Base-by-base conservation (phyloP, 2,329 filamentous ascomycete genomes). In the Gaeumannomyces sp. region DNA sequence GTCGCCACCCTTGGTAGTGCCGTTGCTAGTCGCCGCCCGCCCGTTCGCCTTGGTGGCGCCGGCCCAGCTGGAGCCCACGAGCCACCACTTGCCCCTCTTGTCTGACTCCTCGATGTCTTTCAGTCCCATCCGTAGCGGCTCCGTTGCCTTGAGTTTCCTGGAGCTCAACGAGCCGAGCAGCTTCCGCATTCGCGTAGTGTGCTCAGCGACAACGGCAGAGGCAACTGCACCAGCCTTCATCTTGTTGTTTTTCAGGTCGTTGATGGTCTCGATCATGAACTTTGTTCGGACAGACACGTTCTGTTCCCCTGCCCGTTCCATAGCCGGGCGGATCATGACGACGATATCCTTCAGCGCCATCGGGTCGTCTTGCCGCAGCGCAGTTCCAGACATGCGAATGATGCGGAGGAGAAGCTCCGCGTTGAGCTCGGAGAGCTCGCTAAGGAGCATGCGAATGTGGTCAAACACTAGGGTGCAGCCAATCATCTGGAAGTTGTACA, bases 191-290 rank as follows among this genome's bases (percentile, higher is more conserved):
- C 90, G 88, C 22, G 88, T 89, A 1, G 91, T 91, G 71, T 97
- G 92, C 71, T 97, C 93, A 1, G 89, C 88, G 0, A 88, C 85
- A 7, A 96, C 81, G 3, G 84, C 85, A 1, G 91, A 91, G 57
- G 90, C 90, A 59, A 85, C 83, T 5, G 84, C 84, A 22, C 87
- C 88, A 4, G 66, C 61, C 76, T 94, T 97, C 72, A 93, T 83
- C 66, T 92, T 92, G 77, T 95, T 97, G 79, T 96, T 97, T 75
- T 97, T 97, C 35, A 99, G 82, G 71, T 97, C 92, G 66, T 91
- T 92, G 75, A 99, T 97, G 1, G 90, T 95, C 72, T 98, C 94
- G 63, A 99, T 91, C 93, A 98, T 98, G 77, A 97, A 97, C 70
- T 91, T 96, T 1, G 94, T 97, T 65, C 95, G 88, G 13, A 93